Evolutionary conservation across 352 stramenopile species (phyloP).

Genomic region (Phytophthora megakarya): DNA sequence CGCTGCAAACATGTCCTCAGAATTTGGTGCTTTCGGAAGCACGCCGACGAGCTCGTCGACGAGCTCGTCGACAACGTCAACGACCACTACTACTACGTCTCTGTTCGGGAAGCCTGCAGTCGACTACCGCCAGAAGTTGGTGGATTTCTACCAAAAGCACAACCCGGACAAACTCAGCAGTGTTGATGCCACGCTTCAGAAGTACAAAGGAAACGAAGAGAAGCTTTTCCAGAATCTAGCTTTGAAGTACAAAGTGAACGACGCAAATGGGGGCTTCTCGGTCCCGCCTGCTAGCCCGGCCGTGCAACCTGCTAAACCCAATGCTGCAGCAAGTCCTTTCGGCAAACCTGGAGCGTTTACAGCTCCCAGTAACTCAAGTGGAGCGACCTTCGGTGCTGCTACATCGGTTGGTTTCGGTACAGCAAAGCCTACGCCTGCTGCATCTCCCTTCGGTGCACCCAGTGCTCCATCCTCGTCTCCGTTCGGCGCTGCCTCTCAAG

Average conservation of each 20-base stretch:
- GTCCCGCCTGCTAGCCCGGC: constrained; percentile 39
- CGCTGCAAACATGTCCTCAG: constrained; percentile 29
- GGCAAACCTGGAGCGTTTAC: constrained; percentile 60
- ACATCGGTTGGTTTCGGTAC: constrained; percentile 51
- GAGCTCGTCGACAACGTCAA: constrained; percentile 3
- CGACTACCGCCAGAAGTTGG: constrained; percentile 69
- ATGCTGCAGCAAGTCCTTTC: constrained; percentile 62
- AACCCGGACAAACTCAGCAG: constrained; percentile 89
- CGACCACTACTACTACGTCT: constrained; percentile 24
- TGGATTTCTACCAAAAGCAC: constrained; percentile 92
- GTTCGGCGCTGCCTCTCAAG: constrained; percentile 45
- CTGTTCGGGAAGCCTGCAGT: constrained; percentile 51
- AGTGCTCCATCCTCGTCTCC: constrained; percentile 38
- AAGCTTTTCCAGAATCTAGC: constrained; percentile 78
- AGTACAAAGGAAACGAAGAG: constrained; percentile 89
- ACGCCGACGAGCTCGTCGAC: constrained; percentile 19
- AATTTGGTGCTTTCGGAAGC: constrained; percentile 34
- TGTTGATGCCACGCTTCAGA: constrained; percentile 87
- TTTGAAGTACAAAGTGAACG: constrained; percentile 75
- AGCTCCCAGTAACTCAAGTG: constrained; percentile 17
- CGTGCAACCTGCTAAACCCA: constrained; percentile 43
- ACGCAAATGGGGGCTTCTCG: constrained; percentile 2
- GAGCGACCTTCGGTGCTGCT: constrained; percentile 45
- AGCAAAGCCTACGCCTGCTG: constrained; percentile 25
- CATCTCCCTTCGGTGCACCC: constrained; percentile 50